Base-by-base conservation (phyloP, 306 rosid genomes). In the Gillenia trifoliata region DNA sequence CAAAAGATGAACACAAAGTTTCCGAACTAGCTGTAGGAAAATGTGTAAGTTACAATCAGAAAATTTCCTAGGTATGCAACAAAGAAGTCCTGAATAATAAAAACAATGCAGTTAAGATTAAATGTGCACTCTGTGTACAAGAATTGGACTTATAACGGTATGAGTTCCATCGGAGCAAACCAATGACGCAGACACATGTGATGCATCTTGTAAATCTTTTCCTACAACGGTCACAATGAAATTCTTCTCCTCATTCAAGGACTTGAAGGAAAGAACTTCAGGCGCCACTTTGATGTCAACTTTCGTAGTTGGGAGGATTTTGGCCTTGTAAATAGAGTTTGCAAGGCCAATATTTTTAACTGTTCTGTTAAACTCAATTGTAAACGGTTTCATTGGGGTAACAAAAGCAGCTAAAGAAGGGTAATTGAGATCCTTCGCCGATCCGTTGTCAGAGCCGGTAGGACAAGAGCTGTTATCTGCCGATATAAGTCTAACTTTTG, bases 281-380 rank as follows among this genome's bases (percentile, higher is more conserved):
- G 85, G 88, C 16, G 40, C 19, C 13, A 72, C 81, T 0, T 11
- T 69, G 17, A 78, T 23, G 23, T 75, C 38, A 36, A 81, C 23
- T 29, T 22, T 1, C 10, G 77, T 19, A 28, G n/a, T 33, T 31
- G 65, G 11, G 2, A 16, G 1, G 33, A 81, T 28, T 19, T 3
- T 64, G 0, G 41, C 72, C 19, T 62, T 28, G 50, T 84, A 81
- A 5, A 29, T 67, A 4, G 80, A 80, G 11, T 28, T 65, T 17
- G 49, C 82, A 52, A 0, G 36, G 45, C 77, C 84, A 55, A 79
- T 81, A 28, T 83, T 83, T 38, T 66, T 83, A 16, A 72, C 83
- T 30, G 52, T 72, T 62, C 86, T 80, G 3, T 30, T 34, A 65
- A 78, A 70, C 23, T 19, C 34, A 9, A 73, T 69, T 3, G 17